These are phyloP conservation scores for Geotrichum phurueaensis DNA, from an alignment of 1,139 yeast species.

Conservation along the genomic window DNA sequence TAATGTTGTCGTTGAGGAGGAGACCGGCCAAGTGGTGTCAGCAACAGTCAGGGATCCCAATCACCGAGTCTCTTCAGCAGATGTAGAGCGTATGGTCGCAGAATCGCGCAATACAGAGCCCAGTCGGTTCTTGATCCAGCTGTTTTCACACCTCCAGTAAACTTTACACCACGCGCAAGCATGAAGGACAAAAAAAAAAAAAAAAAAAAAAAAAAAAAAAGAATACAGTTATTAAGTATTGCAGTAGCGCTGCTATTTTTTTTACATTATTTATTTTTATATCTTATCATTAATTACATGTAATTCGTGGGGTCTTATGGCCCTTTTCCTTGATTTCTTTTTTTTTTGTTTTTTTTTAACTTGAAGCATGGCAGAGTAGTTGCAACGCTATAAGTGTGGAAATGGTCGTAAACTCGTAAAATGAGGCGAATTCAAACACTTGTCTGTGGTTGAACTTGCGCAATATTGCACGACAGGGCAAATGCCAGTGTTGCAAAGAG, in stretches of 20 bases:
- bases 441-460: not conserved
- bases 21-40: not conserved
- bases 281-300: not conserved
- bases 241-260: not conserved
- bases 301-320: not conserved
- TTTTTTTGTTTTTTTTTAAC: not conserved
- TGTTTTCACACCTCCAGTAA: not conserved
- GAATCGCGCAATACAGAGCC: not conserved
- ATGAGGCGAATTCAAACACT: not conserved
- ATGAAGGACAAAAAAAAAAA: no score
- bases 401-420: not conserved
- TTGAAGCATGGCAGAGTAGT: not conserved
- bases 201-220: not conserved
- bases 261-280: not conserved
- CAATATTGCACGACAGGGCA: not conserved
- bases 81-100: not conserved
- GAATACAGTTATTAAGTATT: not conserved
- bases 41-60: constrained; percentile 5
- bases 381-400: not conserved
- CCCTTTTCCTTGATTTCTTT: not conserved
- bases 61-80: not conserved
- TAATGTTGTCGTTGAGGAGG: not conserved
- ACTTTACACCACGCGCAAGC: no score
- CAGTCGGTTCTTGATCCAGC: not conserved
- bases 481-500: not conserved